Conservation (phyloP, 306 rosid genomes). For the Trifolium repens region DNA sequence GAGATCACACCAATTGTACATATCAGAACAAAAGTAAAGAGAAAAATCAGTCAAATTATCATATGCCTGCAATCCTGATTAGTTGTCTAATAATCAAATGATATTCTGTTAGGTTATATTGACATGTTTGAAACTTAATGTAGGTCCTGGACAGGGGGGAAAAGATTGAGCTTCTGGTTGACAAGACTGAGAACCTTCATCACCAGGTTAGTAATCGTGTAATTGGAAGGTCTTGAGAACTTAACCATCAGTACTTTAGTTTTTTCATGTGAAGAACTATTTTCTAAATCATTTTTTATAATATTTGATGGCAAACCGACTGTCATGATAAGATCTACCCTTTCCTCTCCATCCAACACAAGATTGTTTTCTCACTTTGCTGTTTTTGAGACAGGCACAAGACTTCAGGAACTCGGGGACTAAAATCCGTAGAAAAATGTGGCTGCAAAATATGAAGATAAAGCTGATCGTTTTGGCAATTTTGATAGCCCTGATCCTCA, state of each 20-base stretch:
- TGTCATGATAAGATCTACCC: constrained; percentile 20
- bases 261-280: constrained; percentile 3
- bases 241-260: constrained; percentile 1
- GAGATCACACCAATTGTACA: constrained; percentile 14
- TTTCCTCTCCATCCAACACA: not conserved
- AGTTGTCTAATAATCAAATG: constrained; percentile 27
- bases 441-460: constrained; percentile 99
- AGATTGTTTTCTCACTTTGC: constrained; percentile 14
- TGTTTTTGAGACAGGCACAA: constrained; percentile 72
- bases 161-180: constrained; percentile 97
- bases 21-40: constrained; percentile 1
- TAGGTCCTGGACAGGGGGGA: constrained; percentile 97
- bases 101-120: constrained; percentile 27
- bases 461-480: constrained; percentile 94
- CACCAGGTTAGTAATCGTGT: constrained; percentile 65
- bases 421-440: constrained; percentile 92
- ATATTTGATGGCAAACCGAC: not conserved
- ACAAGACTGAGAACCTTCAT: constrained; percentile 95
- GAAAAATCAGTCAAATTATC: not conserved
- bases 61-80: not conserved
- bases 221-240: constrained; percentile 37
- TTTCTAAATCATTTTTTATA: constrained; percentile 12
- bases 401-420: constrained; percentile 85
- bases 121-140: constrained; percentile 48
- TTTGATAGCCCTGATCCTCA: constrained; percentile 83